Evolutionary conservation across 2,329 filamentous ascomycete genomes (phyloP).

Genomic region (Aspergillus unguis): DNA sequence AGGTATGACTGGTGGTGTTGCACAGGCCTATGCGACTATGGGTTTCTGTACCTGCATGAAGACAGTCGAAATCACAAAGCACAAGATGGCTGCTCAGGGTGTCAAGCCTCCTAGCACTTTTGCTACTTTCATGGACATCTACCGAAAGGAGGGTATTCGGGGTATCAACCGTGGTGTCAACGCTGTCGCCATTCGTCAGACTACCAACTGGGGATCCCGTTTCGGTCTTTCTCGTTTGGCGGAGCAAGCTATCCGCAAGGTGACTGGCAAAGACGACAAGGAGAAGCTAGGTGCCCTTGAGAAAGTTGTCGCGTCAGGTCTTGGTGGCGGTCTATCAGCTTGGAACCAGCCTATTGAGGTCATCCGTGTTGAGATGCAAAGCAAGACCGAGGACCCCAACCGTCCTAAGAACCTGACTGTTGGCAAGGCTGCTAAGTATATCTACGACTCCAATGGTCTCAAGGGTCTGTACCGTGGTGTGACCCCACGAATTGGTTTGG

Average conservation of each 20-base stretch:
- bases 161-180: constrained; percentile 99
- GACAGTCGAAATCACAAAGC: constrained; percentile 98
- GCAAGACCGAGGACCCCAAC: constrained; percentile 96
- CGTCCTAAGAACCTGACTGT: constrained; percentile 99
- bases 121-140: constrained; percentile 95
- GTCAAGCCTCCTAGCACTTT: constrained; percentile 87
- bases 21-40: constrained; percentile 99
- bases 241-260: constrained; percentile 77
- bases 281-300: constrained; percentile 76
- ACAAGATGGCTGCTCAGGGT: constrained; percentile 83
- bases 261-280: constrained; percentile 73
- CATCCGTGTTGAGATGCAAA: constrained; percentile 99
- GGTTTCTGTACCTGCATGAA: constrained; percentile 99
- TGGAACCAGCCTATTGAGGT: constrained; percentile 99
- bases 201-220: constrained; percentile 98
- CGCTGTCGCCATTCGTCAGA: constrained; percentile 95
- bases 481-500: constrained; percentile 85
- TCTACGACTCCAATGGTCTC: constrained; percentile 83
- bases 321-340: constrained; percentile 91
- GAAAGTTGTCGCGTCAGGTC: constrained; percentile 80
- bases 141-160: constrained; percentile 84
- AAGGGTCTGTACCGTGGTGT: constrained; percentile 95
- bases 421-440: constrained; percentile 75
- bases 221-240: constrained; percentile 92
- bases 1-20: constrained; percentile 90